Base-by-base conservation (phyloP, 148 eudicot genomes). In the Fagopyrum tataricum region DNA sequence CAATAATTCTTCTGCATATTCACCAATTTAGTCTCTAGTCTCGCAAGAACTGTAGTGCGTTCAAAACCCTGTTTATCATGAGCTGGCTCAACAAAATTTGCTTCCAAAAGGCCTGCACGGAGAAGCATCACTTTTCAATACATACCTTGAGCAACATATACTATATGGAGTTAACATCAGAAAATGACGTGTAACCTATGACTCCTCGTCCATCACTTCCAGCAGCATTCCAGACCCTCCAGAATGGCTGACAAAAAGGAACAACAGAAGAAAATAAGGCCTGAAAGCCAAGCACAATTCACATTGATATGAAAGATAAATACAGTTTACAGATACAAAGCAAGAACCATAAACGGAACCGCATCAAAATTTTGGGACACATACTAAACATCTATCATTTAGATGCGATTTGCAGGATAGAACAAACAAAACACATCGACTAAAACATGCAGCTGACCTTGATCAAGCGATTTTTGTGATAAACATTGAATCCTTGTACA, bases 131-230 rank as follows among this genome's bases (percentile, higher is more conserved):
- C 67, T 43, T 72, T 72, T 31, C 37, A 3, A 31, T 74, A 62
- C 9, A 41, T 72, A 13, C 49, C 70, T 66, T 5, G 11, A 21
- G 2, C 20, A 17, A 55, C 5, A 55, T 20, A 21, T 21, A 20
- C 26, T 56, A 56, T 31, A 31, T 31, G 2, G 37, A 56, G 12
- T 56, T 9, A 56, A 21, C 10, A 55, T 13, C 21, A 42, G 73
- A 59, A 7, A 20, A 18, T 52, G 49, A 76, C 66, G 67, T 46
- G 52, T 42, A 51, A 89, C 98, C 99, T 84, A 95, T 90, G 48
- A 95, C 99, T 31, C 99, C 99, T 59, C 99, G 88, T 46, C 99
- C 99, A 86, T 86, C 96, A 81, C 97, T 95, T 82, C 99, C 99
- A 26, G 99, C 88, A 75, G 99, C 90, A 82, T 86, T 90, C 99